Base-by-base conservation (phyloP, 805 yeast genomes). In the Saccharomyces jurei region DNA sequence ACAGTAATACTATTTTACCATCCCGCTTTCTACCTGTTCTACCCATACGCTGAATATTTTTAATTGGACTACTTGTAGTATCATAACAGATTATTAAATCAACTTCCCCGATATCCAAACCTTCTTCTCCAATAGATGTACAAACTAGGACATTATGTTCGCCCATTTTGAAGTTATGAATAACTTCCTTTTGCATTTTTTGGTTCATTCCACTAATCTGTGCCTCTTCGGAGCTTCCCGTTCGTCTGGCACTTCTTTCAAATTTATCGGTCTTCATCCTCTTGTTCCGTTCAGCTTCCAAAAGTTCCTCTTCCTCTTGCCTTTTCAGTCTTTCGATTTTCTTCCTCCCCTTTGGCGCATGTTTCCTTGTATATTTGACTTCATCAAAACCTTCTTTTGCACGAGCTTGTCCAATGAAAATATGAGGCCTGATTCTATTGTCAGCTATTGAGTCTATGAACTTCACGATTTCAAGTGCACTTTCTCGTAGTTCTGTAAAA, bases 61-160 rank as follows among this genome's bases (percentile, higher is more conserved):
- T 88, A 54, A 94, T 92, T 0, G 98, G 97, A 48, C 96, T 89
- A 29, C 90, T 78, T 0, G 97, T 90, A 0, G 96, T 88, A 64
- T 94, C 99, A 70, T 83, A 94, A 66, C 97, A 91, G 6, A 94
- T 78, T 60, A 94, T 92, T 62, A 94, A 68, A 69, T 94, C 99
- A 52, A 94, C 99, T 67, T 95, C 97, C 31, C 99, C 99, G 60
- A 94, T 95, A 74, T 94, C 99, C 59, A 94, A 77, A 48, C 99
- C 99, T 75, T 94, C 99, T 68, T 94, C 99, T 49, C 98, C 99
- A 65, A 94, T 92, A 0, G 97, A 90, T 0, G 99, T 94, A 4
- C 98, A 97, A 5, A 94, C 96, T 22, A 94, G 72, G 8, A 89
- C 82, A 65, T 94, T 95, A 63, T 81, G 81, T 1, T 70, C 75